phyloP scores from a whole-genome alignment of 176 grass and related monocot genomes.

The Carex kokanica region DNA sequence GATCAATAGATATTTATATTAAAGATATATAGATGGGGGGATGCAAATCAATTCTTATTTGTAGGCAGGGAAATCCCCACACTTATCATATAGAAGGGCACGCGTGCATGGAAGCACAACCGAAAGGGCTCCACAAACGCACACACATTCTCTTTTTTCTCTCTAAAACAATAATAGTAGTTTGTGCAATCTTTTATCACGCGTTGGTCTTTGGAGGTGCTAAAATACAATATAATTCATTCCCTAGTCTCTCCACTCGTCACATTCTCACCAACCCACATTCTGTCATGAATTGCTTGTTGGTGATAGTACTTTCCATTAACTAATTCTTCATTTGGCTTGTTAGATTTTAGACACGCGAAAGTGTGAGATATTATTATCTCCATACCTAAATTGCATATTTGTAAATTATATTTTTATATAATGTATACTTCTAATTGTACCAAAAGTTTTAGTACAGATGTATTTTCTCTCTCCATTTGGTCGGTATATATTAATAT shows the following conservation, averaged over 20 bases:
- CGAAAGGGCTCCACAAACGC: conserved; percentile 26
- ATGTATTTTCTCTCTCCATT: background rate
- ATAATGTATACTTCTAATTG: background rate
- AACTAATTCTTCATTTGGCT: conserved; percentile 6
- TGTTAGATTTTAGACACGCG: background rate
- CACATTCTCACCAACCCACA: conserved; percentile 22
- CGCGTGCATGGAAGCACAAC: conserved; percentile 25
- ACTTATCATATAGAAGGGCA: conserved; percentile 16
- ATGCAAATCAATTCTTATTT: conserved; percentile 4
- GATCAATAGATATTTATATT: background rate
- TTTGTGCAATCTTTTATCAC: conserved; percentile 24
- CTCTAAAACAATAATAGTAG: conserved; percentile 20
- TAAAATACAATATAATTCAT: conserved; percentile 17
- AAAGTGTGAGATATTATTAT: background rate
- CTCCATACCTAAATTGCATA: background rate
- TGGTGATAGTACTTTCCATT: conserved; percentile 10
- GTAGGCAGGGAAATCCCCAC: conserved; percentile 6
- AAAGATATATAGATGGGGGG: background rate
- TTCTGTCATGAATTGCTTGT: background rate
- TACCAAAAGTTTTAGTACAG: background rate
- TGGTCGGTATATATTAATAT: background rate
- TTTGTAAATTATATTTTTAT: background rate
- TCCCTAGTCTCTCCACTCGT: conserved; percentile 2
- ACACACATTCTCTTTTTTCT: background rate
- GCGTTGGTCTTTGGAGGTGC: background rate